Evolutionary conservation across 495 filamentous ascomycete species (phyloP).

Genomic region (Trichoderma parareesei): DNA sequence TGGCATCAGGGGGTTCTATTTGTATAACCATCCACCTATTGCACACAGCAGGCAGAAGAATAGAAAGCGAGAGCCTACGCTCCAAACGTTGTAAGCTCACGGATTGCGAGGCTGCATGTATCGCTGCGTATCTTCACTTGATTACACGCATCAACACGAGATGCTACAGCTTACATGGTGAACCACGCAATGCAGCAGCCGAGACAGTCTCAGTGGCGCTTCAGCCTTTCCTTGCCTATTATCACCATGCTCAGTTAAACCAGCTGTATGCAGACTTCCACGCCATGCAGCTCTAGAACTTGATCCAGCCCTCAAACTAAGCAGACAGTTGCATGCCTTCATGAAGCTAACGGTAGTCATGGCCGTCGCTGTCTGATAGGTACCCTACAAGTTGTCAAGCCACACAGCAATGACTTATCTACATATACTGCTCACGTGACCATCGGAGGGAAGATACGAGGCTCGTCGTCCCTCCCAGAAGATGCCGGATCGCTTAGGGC

Average conservation of each 20-base stretch:
- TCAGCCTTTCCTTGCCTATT: not conserved
- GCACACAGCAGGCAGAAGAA: not conserved
- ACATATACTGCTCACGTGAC: not conserved
- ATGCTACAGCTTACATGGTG: too few species aligned
- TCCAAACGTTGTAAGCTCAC: too few species aligned
- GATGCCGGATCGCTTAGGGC: not conserved
- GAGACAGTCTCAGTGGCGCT: not conserved
- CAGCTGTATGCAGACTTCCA: not conserved
- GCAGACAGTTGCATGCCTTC: not conserved
- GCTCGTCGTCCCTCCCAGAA: not conserved
- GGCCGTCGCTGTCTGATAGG: not conserved
- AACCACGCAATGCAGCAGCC: not conserved
- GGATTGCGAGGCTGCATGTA: too few species aligned
- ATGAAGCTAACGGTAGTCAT: not conserved
- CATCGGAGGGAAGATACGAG: not conserved
- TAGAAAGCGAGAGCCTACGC: not conserved
- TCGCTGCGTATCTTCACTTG: too few species aligned
- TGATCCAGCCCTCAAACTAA: not conserved
- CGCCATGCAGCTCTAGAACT: constrained; percentile 8
- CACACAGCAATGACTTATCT: not conserved
- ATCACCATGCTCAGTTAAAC: not conserved
- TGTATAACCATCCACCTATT: too few species aligned
- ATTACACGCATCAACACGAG: too few species aligned
- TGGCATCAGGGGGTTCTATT: not conserved
- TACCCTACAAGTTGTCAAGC: not conserved